Base-by-base conservation (phyloP, 768 basidiomycete genomes). In the Trametes cingulata region DNA sequence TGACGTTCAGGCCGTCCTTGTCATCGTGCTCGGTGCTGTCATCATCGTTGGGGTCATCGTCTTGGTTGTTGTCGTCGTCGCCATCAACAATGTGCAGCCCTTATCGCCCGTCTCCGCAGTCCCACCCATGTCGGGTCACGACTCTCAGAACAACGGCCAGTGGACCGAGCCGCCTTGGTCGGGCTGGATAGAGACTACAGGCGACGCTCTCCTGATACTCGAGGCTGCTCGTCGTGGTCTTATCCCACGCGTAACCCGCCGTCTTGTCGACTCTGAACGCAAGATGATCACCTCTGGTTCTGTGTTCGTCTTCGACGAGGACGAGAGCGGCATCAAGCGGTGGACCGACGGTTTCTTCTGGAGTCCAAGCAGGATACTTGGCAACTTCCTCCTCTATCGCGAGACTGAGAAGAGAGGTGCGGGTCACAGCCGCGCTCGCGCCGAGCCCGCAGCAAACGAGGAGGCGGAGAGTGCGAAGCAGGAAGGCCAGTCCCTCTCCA, bases 341-440 rank as follows among this genome's bases (percentile, higher is more conserved):
- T 97, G 95, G 92, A 98, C 95, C 1, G 95, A 98, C 75, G 94
- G 95, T n/a, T 88, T 91, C 71, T 90, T 90, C 71, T 97, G 95
- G 95, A 91, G 89, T 65, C 95, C 95, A 0, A 90, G 88, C 65
- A 81, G 95, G 58, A 97, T 97, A 33, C 77, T 97, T 59, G 93
- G 93, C 67, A 98, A 98, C 73, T 98, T 97, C 71, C 78, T 98
- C 68, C 86, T 96, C 62, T 98, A 98, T 75, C 88, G 95, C 63
- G 93, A 97, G 76, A 93, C 92, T 6, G 93, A 95, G 73, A 93
- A 93, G 75, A 79, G 86, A 52, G 87, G 86, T 19, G 79, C 83
- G 15, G 83, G 85, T 15, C 86, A 86, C 71, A 77, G 85, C 55
- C 81, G 78, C 52, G 75, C 75, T 6, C 80, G 84, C 59, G 63